Evolutionary conservation across 805 yeast genomes (phyloP), one percentile per base, ranked within the genome.

Genomic region (Cyberlindnera nakhonratchasimensis): DNA sequence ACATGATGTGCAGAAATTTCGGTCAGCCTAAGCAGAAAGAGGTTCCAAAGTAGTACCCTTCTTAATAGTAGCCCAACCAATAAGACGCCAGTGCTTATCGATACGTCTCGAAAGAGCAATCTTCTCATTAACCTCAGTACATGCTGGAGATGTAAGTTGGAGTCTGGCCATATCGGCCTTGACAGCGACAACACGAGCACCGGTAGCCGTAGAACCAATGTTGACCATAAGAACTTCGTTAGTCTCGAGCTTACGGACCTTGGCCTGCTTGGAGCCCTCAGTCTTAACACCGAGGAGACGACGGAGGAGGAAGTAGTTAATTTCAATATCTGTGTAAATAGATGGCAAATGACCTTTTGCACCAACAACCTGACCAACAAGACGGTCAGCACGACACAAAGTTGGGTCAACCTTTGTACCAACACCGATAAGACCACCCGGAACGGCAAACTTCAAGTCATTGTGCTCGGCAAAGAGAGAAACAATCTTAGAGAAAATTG

Each of bases 401-500:
- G 99, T 93, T 44, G 99, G 99, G 69, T 93, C 99, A 54, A 93
- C 95, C 70, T 87, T 88, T 39, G 99, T 93, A 72, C 99, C 99
- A 45, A 93, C 97, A 80, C 99, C 99, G 59, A 93, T 95, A 64
- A 93, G 79, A 51, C 99, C 99, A 82, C 99, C 99, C 35, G 99
- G 99, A 59, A 93, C 99, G 45, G 99, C 99, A 61, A 91, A 93
- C 67, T 93, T 93, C 68, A 93, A 79, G 66, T 90, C 96, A 61
- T 93, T 95, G 70, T 93, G 90, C 70, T 93, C 99, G 46, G 99
- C 98, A 64, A 90, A 91, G 55, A 93, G 74, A 12, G 98, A 86
- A 39, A 88, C 93, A 62, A 93, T 88, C 60, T 88, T 83, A 43
- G 97, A 89, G 72, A 85, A 87, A 61, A 93, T 91, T 35, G 98